phyloP scores from a whole-genome alignment of 177 flowering plant genomes.

The Tripterygium wilfordii region DNA sequence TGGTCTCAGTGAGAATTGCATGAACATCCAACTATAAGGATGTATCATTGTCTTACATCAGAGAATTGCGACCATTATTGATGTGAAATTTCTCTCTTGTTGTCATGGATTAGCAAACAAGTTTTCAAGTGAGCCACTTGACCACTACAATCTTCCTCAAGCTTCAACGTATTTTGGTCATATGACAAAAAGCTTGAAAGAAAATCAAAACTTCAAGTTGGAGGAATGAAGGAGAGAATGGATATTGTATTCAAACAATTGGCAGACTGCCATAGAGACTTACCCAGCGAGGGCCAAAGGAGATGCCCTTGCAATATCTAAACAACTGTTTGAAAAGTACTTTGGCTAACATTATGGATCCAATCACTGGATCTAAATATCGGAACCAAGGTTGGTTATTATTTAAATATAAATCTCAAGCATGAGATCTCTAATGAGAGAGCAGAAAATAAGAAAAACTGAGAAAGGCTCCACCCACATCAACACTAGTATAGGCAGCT shows the following conservation, averaged over 20 bases:
- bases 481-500: too few species aligned
- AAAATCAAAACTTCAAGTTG: conserved; percentile 44
- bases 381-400: too few species aligned
- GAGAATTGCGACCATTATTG: too few species aligned
- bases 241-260: conserved; percentile 69
- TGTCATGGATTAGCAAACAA: conserved; percentile 65
- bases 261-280: conserved; percentile 62
- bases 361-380: too few species aligned
- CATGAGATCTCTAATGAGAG: too few species aligned
- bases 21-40: too few species aligned
- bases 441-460: too few species aligned
- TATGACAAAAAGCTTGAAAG: conserved; percentile 45
- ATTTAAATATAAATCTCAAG: too few species aligned
- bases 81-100: conserved; percentile 2
- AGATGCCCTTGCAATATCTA: conserved; percentile 52
- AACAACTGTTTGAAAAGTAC: conserved; percentile 51
- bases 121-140: conserved; percentile 79
- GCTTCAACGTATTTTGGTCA: conserved; percentile 63
- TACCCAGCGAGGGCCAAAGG: conserved; percentile 65
- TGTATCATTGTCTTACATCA: too few species aligned
- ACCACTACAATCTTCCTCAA: conserved; percentile 77
- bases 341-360: too few species aligned
- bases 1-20: too few species aligned
- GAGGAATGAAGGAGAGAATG: conserved; percentile 80
- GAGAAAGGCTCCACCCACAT: too few species aligned